Evolutionary conservation across 2,329 filamentous ascomycete genomes (phyloP), one percentile per base, ranked within the genome.

Genomic region (Aspergillus brunneoviolaceus): DNA sequence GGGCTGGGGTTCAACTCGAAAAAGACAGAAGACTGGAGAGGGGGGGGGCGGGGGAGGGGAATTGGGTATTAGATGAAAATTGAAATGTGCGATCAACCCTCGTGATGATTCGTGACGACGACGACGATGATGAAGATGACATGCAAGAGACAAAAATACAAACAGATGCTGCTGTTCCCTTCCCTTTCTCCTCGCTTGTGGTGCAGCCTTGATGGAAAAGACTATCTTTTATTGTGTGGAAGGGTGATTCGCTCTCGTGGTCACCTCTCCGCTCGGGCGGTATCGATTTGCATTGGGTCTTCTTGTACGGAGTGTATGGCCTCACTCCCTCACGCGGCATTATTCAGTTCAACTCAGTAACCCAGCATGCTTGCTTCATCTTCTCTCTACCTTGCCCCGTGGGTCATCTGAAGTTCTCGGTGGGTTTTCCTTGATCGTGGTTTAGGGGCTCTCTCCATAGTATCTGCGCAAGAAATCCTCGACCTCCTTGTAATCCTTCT

Each of bases 401-500:
- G 7, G 53, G 51, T 45, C 23, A 31, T 60, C 53, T 27, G 27
- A 39, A 39, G 27, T 29, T 50, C 52, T 57, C 52, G 52, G 31
- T 19, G 51, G n/a, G 5, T 53, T 29, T 29, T 23, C 47, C 39
- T 6, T 3, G 9, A 16, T 45, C 16, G 39, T 45, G 39, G 39
- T 45, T 19, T 45, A 45, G 16, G 39, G 39, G 27, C 54, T 27
- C 39, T 85, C 83, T 62, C 82, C 78, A 75, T 89, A 96, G 76
- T 91, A 96, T 66, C 83, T 79, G 73, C 81, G 84, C 71, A 99
- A 84, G 60, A 86, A 82, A 65, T 79, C 82, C 76, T 93, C 87
- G 54, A 89, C 89, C 57, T 90, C 88, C 51, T 81, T 75, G 75
- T 92, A 96, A 70, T 96, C 92, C 62, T 80, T 76, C 81, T 93